Evolutionary conservation across 345 rosid species (phyloP).

Genomic region (Euphorbia peplus): DNA sequence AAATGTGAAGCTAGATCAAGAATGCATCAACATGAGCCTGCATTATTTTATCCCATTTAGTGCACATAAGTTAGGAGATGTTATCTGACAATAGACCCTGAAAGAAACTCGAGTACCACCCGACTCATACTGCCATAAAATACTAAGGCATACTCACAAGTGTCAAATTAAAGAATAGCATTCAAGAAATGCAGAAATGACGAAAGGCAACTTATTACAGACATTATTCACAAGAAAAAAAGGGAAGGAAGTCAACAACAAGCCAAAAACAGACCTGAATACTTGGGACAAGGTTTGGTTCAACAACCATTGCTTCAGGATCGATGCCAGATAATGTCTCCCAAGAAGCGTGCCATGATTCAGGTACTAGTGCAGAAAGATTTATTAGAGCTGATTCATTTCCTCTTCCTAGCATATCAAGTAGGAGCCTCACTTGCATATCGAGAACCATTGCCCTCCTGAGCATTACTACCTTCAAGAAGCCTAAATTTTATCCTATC

Average conservation of each 20-base stretch:
- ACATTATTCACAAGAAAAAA: too few species aligned
- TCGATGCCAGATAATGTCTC: slow-evolving; percentile 70
- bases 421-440: slow-evolving; percentile 94
- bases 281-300: slow-evolving; percentile 74
- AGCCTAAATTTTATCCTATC: slow-evolving; percentile 97
- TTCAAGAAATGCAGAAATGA: too few species aligned
- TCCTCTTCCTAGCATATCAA: slow-evolving; percentile 99
- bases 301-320: slow-evolving; percentile 95
- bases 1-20: slow-evolving; percentile 99
- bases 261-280: slow-evolving; percentile 76
- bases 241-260: too few species aligned
- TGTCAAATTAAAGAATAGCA: too few species aligned
- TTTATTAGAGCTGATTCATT: slow-evolving; percentile 92
- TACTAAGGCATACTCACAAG: too few species aligned
- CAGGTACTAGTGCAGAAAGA: slow-evolving; percentile 81
- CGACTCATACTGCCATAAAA: too few species aligned
- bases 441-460: slow-evolving; percentile 99
- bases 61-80: neutral
- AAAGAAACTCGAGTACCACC: neutral
- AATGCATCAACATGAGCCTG: slow-evolving; percentile 99
- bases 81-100: neutral
- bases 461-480: slow-evolving; percentile 97
- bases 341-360: slow-evolving; percentile 83
- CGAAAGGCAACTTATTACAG: too few species aligned
- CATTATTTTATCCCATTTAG: slow-evolving; percentile 17